These are phyloP conservation scores for Gossypium rotundifolium DNA, from an alignment of 345 rosid genomes.

Conservation along the genomic window DNA sequence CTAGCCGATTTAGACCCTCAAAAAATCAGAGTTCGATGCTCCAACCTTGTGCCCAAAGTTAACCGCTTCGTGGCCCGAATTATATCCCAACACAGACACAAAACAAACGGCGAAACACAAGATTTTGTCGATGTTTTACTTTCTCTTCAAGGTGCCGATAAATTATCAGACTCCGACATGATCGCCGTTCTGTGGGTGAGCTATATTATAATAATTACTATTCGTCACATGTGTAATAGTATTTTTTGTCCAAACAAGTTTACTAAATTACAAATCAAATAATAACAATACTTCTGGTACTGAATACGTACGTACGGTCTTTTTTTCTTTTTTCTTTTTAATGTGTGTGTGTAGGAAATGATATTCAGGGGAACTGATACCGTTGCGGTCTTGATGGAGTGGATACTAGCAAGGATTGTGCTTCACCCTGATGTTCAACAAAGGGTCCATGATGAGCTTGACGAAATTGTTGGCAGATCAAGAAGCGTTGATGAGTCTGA, in stretches of 20 bases:
- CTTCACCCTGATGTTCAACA: conserved; percentile 55
- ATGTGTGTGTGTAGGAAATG: conserved; percentile 55
- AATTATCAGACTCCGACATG: conserved; percentile 53
- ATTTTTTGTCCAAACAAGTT: not conserved
- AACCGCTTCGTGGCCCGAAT: conserved; percentile 56
- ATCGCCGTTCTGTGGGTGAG: conserved; percentile 82
- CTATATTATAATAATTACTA: not conserved
- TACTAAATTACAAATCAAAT: not conserved
- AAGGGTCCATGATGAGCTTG: conserved; percentile 65
- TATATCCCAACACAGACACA: conserved; percentile 41
- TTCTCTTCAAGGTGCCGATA: conserved; percentile 53
- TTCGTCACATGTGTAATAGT: not conserved
- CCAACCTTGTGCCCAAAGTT: conserved; percentile 54
- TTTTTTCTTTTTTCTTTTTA: not conserved
- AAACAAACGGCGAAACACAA: conserved; percentile 20
- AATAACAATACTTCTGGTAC: conserved; percentile 13
- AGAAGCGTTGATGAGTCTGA: conserved; percentile 53
- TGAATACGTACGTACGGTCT: conserved; percentile 8
- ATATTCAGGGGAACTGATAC: conserved; percentile 88
- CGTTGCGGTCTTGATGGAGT: conserved; percentile 80
- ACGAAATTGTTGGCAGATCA: conserved; percentile 52
- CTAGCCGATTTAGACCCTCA: conserved; percentile 57
- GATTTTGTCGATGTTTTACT: conserved; percentile 72
- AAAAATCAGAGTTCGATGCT: conserved; percentile 62
- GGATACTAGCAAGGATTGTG: conserved; percentile 83